phyloP scores from a whole-genome alignment of 2,329 filamentous ascomycete genomes.

The Trichoderma asperellum region DNA sequence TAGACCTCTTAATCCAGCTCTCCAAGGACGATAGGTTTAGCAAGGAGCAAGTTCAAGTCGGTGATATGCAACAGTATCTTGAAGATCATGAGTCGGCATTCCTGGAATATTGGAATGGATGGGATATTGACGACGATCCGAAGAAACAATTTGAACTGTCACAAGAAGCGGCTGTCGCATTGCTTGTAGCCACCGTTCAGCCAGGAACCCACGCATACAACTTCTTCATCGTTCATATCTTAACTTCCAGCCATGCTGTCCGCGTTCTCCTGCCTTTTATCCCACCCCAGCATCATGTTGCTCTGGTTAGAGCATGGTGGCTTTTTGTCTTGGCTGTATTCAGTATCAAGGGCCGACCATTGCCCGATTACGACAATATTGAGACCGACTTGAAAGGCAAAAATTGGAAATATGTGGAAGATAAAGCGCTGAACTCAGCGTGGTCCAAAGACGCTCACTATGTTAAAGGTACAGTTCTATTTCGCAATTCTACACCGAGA shows the following conservation, averaged over 20 bases:
- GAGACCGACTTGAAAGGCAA: slow-evolving; percentile 62
- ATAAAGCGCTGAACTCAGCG: slow-evolving; percentile 69
- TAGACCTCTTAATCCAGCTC: slow-evolving; percentile 73
- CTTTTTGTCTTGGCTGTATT: slow-evolving; percentile 79
- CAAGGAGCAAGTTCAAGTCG: slow-evolving; percentile 55
- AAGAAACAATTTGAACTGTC: slow-evolving; percentile 75
- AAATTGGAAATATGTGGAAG: slow-evolving; percentile 76
- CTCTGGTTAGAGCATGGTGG: slow-evolving; percentile 86
- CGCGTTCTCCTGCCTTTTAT: slow-evolving; percentile 81
- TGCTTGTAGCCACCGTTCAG: slow-evolving; percentile 65
- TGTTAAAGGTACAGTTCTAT: slow-evolving; percentile 68
- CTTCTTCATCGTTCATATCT: slow-evolving; percentile 79
- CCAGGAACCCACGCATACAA: slow-evolving; percentile 70
- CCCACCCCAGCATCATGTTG: slow-evolving; percentile 71
- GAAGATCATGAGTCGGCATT: slow-evolving; percentile 69
- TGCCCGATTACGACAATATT: slow-evolving; percentile 69
- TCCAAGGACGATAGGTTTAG: slow-evolving; percentile 71
- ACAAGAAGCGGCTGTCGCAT: slow-evolving; percentile 62
- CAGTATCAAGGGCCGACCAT: slow-evolving; percentile 73
- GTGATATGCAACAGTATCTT: slow-evolving; percentile 71
- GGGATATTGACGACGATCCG: slow-evolving; percentile 70
- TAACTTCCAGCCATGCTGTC: slow-evolving; percentile 86
- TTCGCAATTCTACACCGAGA: not conserved
- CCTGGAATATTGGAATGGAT: slow-evolving; percentile 90
- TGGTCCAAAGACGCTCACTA: slow-evolving; percentile 78